Evolutionary conservation across 768 basidiomycete species (phyloP), one percentile per base, ranked within the genome.

Genomic region (Kwoniella dendrophila): DNA sequence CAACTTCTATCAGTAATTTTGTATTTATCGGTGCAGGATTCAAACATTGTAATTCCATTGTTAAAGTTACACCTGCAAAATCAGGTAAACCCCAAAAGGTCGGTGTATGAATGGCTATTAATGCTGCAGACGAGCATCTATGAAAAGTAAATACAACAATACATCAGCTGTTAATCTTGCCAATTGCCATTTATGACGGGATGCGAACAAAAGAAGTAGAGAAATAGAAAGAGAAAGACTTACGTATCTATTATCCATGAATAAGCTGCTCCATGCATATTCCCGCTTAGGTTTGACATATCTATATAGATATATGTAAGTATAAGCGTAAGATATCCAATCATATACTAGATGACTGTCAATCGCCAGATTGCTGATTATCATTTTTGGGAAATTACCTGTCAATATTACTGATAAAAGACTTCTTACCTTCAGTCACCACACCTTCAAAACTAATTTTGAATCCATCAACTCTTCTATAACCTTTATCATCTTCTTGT

Each of bases 51-150:
- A 70, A 48, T 38, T 74, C 64, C 41, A 74, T 59, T 10, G 62
- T 52, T 2, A 70, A 38, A 4, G 68, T 66, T 1, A 72, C 68
- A 12, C 73, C 73, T 12, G 55, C 47, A 12, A 63, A 32, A 49
- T 68, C 59, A n/a, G 73, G 73, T 45, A 54, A 49, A 45, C 70
- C 70, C 73, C 73, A 74, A 56, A 74, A 74, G 5, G 44, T 64
- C 3, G 67, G 66, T n/a, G 73, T 70, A 12, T 55, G 59, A 2
- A 70, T 56, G 1, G 62, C 62, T 34, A 71, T 55, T 1, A 74
- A 27, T 3, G 67, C 52, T 11, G 70, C 73, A 0, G 70, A 70
- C 11, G 73, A 71, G 44, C 73, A 74, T 20, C 70, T 43, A 43
- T n/a, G n/a, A n/a, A n/a, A n/a, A n/a, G n/a, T n/a, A n/a, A n/a